Evolutionary conservation across 768 basidiomycete species (phyloP).

Genomic region (Mycena metata): DNA sequence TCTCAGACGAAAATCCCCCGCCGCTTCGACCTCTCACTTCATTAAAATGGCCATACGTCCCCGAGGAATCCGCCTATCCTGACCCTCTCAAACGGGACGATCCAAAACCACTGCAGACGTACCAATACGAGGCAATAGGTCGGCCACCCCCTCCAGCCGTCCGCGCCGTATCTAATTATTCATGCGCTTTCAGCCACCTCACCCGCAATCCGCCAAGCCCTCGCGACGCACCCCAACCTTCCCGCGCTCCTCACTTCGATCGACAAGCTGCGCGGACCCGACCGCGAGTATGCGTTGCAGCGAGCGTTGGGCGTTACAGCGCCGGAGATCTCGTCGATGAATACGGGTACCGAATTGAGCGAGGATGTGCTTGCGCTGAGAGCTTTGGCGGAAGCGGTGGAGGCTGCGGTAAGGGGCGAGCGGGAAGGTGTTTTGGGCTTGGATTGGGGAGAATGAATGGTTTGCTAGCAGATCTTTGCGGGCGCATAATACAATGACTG

Average conservation of each 20-base stretch:
- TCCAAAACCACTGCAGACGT: conserved; percentile 79
- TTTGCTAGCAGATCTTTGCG: not conserved
- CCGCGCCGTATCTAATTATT: no score
- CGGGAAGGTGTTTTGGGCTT: conserved; percentile 67
- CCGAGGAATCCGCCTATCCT: conserved; percentile 82
- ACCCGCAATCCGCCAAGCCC: conserved; percentile 65
- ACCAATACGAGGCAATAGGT: conserved; percentile 89
- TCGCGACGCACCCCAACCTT: conserved; percentile 66
- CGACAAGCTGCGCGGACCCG: conserved; percentile 73
- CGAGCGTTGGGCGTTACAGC: conserved; percentile 72
- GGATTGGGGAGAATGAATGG: conserved; percentile 65
- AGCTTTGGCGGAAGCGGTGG: conserved; percentile 76
- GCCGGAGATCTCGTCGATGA: conserved; percentile 54
- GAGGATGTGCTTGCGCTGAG: conserved; percentile 69
- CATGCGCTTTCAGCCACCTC: conserved; percentile 70
- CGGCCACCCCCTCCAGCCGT: not conserved
- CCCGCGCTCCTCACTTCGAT: conserved; percentile 66
- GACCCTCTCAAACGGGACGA: conserved; percentile 90
- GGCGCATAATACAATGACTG: no score
- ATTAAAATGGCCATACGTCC: conserved; percentile 89
- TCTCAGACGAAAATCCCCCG: conserved; percentile 51
- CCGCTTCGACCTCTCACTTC: conserved; percentile 77
- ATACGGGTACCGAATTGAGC: conserved; percentile 48
- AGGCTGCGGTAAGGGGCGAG: conserved; percentile 72
- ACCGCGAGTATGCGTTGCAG: conserved; percentile 76